phyloP scores from a whole-genome alignment of 495 filamentous ascomycete species.

The Penicillium psychrofluorescens region DNA sequence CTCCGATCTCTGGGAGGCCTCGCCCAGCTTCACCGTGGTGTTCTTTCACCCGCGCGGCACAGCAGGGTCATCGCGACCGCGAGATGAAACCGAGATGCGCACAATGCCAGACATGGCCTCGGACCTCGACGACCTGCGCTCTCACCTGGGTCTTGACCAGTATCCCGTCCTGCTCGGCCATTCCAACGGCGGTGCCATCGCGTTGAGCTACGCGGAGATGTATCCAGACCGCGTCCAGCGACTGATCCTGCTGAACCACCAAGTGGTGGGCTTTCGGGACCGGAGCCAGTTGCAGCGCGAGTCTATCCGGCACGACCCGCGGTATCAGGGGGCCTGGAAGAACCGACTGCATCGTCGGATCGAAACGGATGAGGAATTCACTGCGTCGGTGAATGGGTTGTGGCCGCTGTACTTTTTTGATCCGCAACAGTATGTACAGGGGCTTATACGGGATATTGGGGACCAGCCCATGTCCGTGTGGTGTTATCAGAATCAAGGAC shows the following conservation, averaged over 20 bases:
- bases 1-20: background rate
- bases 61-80: slow-evolving; percentile 1
- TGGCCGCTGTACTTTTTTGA: slow-evolving; percentile 15
- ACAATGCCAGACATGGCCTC: slow-evolving; percentile 9
- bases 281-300: background rate
- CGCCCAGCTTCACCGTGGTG: slow-evolving; percentile 1
- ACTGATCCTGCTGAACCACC: slow-evolving; percentile 10
- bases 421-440: slow-evolving; percentile 2
- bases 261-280: slow-evolving; percentile 9
- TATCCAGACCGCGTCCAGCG: slow-evolving; percentile 9
- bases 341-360: background rate
- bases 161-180: slow-evolving; percentile 10
- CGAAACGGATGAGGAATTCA: slow-evolving; percentile 7
- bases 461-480: slow-evolving; percentile 2
- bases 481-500: slow-evolving; percentile 7
- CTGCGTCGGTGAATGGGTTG: slow-evolving; percentile 1
- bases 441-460: slow-evolving; percentile 4
- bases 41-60: slow-evolving; percentile 11
- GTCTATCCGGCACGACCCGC: slow-evolving; percentile 2
- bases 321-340: slow-evolving; percentile 4
- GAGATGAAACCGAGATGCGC: slow-evolving; percentile 2
- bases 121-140: slow-evolving; percentile 13
- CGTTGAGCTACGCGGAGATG: slow-evolving; percentile 12
- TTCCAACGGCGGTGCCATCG: slow-evolving; percentile 18
- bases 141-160: slow-evolving; percentile 3